A percentile compares a stretch with the other conserved stretches of the same genome.
Evolutionary conservation across 805 yeast species (phyloP).

Genomic region (Lipomyces starkeyi): DNA sequence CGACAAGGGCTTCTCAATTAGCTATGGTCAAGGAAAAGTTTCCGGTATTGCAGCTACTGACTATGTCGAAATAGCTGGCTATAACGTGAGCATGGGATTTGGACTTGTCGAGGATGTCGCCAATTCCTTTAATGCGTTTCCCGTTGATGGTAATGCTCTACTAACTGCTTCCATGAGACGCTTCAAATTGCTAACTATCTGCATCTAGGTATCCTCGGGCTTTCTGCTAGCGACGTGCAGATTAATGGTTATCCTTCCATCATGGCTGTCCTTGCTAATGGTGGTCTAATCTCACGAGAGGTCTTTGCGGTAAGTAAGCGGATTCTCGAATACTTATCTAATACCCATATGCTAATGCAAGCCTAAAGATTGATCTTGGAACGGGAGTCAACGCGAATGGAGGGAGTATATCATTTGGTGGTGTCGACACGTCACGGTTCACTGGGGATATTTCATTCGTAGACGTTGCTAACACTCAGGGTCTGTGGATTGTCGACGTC

Average conservation of each 20-base stretch:
- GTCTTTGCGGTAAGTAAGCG: slow-evolving; percentile 51
- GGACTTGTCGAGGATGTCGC: slow-evolving; percentile 64
- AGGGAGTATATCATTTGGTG: slow-evolving; percentile 56
- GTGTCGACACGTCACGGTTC: slow-evolving; percentile 49
- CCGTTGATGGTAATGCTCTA: slow-evolving; percentile 52
- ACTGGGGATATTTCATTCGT: slow-evolving; percentile 53
- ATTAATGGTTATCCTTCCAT: slow-evolving; percentile 43
- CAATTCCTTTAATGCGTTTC: slow-evolving; percentile 56
- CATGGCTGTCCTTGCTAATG: slow-evolving; percentile 39
- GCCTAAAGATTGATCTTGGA: slow-evolving; percentile 48
- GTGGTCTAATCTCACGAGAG: slow-evolving; percentile 41
- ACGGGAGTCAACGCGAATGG: slow-evolving; percentile 43
- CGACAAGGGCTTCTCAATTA: slow-evolving; percentile 52
- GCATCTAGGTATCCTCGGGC: slow-evolving; percentile 56
- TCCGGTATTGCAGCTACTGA: slow-evolving; percentile 56
- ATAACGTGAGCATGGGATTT: slow-evolving; percentile 50
- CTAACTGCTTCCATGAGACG: background rate
- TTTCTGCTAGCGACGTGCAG: slow-evolving; percentile 56
- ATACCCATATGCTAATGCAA: background rate
- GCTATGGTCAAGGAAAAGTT: slow-evolving; percentile 61
- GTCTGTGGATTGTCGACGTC: slow-evolving; percentile 58
- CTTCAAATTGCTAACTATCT: background rate
- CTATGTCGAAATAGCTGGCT: slow-evolving; percentile 49
- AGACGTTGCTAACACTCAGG: slow-evolving; percentile 44
- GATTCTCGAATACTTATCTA: background rate